Conservation (phyloP, 441 rosid species). For the Populus hybrid region DNA sequence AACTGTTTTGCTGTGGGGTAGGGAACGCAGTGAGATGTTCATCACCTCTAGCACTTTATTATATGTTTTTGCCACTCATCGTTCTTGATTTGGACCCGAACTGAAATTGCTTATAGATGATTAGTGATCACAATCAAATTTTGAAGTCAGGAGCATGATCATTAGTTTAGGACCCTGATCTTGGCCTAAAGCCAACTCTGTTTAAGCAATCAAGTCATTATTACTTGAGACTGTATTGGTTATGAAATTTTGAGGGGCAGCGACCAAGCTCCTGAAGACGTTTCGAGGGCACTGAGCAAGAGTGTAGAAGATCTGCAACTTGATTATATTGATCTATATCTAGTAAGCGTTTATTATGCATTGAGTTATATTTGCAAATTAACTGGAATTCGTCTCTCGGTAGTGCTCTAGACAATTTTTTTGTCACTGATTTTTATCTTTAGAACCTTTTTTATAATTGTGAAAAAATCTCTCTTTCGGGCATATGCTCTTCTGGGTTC, state of each 20-base stretch:
- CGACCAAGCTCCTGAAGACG: constrained; percentile 52
- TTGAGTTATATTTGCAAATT: constrained; percentile 19
- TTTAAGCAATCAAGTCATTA: not conserved
- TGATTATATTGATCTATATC: constrained; percentile 51
- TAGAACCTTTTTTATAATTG: not conserved
- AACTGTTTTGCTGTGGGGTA: constrained; percentile 37
- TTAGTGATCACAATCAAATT: not conserved
- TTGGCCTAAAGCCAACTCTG: not conserved
- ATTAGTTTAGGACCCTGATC: not conserved
- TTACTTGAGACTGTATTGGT: not conserved
- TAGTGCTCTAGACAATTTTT: constrained; percentile 4
- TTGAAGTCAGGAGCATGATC: not conserved
- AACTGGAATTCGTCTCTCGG: constrained; percentile 51
- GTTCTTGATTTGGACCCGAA: not conserved
- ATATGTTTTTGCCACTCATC: not conserved
- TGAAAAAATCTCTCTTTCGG: constrained; percentile 15
- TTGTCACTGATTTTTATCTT: not conserved
- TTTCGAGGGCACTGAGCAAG: constrained; percentile 36
- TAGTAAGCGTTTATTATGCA: constrained; percentile 25
- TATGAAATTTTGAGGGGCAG: constrained; percentile 36
- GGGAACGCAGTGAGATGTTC: constrained; percentile 46
- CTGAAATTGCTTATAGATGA: not conserved
- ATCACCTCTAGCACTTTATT: constrained; percentile 46
- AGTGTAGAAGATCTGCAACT: constrained; percentile 49
- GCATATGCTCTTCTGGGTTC: constrained; percentile 57